Evolutionary conservation across 2,329 filamentous ascomycete genomes (phyloP).

Genomic region (Paecilomyces niveus): DNA sequence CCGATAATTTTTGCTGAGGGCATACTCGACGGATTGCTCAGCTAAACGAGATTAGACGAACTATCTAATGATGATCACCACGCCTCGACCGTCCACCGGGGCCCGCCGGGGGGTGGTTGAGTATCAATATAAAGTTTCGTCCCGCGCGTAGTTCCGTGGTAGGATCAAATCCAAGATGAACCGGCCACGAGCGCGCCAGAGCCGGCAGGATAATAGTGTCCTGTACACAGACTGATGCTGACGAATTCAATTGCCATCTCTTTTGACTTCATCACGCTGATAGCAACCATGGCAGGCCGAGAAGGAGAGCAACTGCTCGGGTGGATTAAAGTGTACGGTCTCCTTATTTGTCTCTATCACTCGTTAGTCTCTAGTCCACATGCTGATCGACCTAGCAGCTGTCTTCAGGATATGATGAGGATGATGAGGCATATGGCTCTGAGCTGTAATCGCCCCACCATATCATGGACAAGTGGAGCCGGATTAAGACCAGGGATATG

Average conservation of each 20-base stretch:
- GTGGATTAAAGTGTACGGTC: not conserved
- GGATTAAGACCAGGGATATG: not conserved
- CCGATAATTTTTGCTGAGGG: not conserved
- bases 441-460: not conserved
- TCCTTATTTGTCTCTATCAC: not conserved
- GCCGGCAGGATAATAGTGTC: not conserved
- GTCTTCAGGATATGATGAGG: not conserved
- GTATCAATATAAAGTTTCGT: not conserved
- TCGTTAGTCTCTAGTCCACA: not conserved
- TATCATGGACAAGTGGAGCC: not conserved
- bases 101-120: no score
- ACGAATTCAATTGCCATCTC: no score
- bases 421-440: slow-evolving; percentile 2
- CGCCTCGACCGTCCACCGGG: not conserved
- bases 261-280: not conserved
- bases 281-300: not conserved
- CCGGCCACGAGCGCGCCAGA: not conserved
- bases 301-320: not conserved
- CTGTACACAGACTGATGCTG: no score
- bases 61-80: not conserved
- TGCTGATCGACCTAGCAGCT: not conserved
- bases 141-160: not conserved
- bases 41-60: not conserved
- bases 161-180: not conserved
- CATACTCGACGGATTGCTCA: not conserved